phyloP scores from a whole-genome alignment of 2,329 filamentous ascomycete genomes.

The Cytospora mali region DNA sequence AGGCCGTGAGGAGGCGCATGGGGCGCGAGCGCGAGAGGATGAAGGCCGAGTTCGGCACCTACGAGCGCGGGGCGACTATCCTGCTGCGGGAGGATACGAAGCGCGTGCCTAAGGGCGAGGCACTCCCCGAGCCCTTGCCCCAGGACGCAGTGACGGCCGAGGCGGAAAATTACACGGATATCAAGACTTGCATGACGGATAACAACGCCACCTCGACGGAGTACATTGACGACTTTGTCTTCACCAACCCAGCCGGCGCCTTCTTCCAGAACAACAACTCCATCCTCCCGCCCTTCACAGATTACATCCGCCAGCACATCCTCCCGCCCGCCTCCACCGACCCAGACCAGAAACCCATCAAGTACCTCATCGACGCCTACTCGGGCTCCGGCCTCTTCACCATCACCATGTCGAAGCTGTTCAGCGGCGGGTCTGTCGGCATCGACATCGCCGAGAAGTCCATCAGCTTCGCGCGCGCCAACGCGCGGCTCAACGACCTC shows the following conservation, averaged over 20 bases:
- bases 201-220: constrained; percentile 81
- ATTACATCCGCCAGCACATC: constrained; percentile 81
- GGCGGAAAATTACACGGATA: constrained; percentile 64
- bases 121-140: constrained; percentile 37
- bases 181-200: constrained; percentile 89
- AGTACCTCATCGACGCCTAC: constrained; percentile 95
- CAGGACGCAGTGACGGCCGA: constrained; percentile 54
- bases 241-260: constrained; percentile 87
- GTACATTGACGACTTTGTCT: constrained; percentile 81
- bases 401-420: constrained; percentile 83
- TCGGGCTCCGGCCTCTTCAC: constrained; percentile 97
- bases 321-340: constrained; percentile 52
- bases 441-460: constrained; percentile 85
- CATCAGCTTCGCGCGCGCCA: constrained; percentile 76
- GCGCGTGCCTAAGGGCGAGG: constrained; percentile 58
- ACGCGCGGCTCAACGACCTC: constrained; percentile 77
- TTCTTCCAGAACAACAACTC: constrained; percentile 99
- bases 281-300: constrained; percentile 83
- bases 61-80: constrained; percentile 82
- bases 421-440: constrained; percentile 79
- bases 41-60: constrained; percentile 67
- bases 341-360: constrained; percentile 54
- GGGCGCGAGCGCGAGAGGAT: constrained; percentile 78
- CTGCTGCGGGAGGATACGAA: constrained; percentile 84
- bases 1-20: constrained; percentile 79